These are phyloP conservation scores for Paraphaeosphaeria minitans DNA, from an alignment of 2,329 filamentous ascomycete species.

Conservation along the genomic window DNA sequence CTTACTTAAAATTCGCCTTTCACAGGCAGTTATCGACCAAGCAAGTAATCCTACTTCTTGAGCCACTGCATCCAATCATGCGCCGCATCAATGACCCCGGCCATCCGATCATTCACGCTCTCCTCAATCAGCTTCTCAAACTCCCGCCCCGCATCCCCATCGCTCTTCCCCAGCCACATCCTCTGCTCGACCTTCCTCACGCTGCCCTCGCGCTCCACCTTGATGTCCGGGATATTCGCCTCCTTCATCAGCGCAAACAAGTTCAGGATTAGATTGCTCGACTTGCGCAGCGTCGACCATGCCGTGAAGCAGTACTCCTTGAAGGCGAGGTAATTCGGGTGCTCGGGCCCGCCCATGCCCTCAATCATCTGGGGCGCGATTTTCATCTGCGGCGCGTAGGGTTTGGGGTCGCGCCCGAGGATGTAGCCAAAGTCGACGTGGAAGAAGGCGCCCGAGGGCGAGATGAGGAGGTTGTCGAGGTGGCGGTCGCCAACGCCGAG, in stretches of 20 bases:
- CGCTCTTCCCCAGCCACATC: slow-evolving; percentile 87
- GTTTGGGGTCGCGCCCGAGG: slow-evolving; percentile 93
- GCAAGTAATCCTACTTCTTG: slow-evolving; percentile 58
- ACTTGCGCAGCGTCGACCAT: slow-evolving; percentile 88
- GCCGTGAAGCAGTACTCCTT: slow-evolving; percentile 96
- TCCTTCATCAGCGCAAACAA: slow-evolving; percentile 97
- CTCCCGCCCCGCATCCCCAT: slow-evolving; percentile 88
- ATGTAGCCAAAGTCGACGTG: slow-evolving; percentile 99
- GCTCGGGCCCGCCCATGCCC: slow-evolving; percentile 87
- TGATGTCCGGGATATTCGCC: slow-evolving; percentile 94
- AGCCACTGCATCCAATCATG: slow-evolving; percentile 94
- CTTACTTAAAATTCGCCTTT: too few species aligned
- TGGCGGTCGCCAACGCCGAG: slow-evolving; percentile 95
- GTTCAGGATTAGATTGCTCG: slow-evolving; percentile 88
- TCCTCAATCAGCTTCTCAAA: slow-evolving; percentile 91
- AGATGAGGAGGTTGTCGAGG: slow-evolving; percentile 89
- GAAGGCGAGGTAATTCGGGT: slow-evolving; percentile 83
- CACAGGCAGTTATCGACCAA: background rate
- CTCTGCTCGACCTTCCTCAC: slow-evolving; percentile 94
- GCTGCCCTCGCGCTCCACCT: slow-evolving; percentile 88
- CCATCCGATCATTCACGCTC: slow-evolving; percentile 79
- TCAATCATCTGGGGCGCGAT: slow-evolving; percentile 98
- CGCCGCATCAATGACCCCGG: slow-evolving; percentile 91
- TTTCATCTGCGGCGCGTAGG: slow-evolving; percentile 96
- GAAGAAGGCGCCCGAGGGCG: slow-evolving; percentile 93